phyloP scores from a whole-genome alignment of 2,329 filamentous ascomycete genomes.

The Rugonectria rugulosa region DNA sequence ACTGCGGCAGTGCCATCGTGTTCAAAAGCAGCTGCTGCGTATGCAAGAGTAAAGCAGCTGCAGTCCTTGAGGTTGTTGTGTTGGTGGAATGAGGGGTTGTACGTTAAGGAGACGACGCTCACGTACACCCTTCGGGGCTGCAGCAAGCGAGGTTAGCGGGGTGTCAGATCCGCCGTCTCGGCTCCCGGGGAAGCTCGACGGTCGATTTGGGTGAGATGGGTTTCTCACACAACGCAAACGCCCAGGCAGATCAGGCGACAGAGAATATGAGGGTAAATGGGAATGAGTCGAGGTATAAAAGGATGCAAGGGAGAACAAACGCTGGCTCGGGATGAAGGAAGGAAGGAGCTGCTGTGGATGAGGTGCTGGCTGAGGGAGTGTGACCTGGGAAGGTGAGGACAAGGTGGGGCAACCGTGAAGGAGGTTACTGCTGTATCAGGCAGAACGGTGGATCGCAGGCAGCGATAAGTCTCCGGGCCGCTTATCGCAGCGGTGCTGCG shows the following conservation, averaged over 20 bases:
- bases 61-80: conserved; percentile 14
- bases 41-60: neutral
- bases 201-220: conserved; percentile 3
- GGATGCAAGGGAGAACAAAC: conserved; percentile 12
- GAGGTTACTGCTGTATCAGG: conserved; percentile 41
- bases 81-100: conserved; percentile 27
- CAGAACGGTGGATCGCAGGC: conserved; percentile 40
- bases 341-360: conserved; percentile 19
- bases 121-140: conserved; percentile 23
- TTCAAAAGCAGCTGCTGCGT: neutral
- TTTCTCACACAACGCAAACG: no score
- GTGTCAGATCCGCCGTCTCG: no score
- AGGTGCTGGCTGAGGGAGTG: conserved; percentile 29
- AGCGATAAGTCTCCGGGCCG: conserved; percentile 43
- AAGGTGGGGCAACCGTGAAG: conserved; percentile 40
- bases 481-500: conserved; percentile 37
- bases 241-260: neutral
- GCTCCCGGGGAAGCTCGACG: no score
- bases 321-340: conserved; percentile 13
- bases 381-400: conserved; percentile 36
- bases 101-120: conserved; percentile 19
- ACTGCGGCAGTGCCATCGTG: conserved; percentile 36
- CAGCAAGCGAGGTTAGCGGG: conserved; percentile 29
- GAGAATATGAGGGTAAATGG: neutral
- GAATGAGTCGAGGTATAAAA: neutral